Percentiles rank a stretch among this genome's conserved stretches.
phyloP scores from a whole-genome alignment of 495 filamentous ascomycete species.

The Hyaloscypha variabilis region DNA sequence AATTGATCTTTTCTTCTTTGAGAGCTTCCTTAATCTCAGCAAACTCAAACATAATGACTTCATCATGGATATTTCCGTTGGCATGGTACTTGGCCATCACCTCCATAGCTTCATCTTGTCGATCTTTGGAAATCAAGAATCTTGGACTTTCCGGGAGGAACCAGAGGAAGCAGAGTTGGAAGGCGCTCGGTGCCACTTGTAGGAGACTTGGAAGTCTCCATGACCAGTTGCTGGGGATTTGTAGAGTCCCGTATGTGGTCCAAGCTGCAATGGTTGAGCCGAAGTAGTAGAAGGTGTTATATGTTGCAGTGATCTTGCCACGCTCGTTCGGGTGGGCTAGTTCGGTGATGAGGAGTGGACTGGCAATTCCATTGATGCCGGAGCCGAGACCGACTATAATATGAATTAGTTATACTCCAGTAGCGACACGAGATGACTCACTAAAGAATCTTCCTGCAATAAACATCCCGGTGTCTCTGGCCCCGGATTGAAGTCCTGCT shows the following conservation, averaged over 20 bases:
- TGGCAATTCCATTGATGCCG: slow-evolving; percentile 28
- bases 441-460: slow-evolving; percentile 25
- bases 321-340: slow-evolving; percentile 38
- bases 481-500: slow-evolving; percentile 17
- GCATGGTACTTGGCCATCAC: slow-evolving; percentile 33
- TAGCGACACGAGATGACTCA: slow-evolving; percentile 32
- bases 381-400: slow-evolving; percentile 34
- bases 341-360: slow-evolving; percentile 38
- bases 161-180: slow-evolving; percentile 41
- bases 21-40: slow-evolving; percentile 44
- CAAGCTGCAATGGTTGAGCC: slow-evolving; percentile 35
- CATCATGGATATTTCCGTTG: slow-evolving; percentile 18
- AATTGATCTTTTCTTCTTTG: slow-evolving; percentile 46
- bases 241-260: slow-evolving; percentile 27
- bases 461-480: slow-evolving; percentile 20
- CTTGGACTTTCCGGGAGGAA: slow-evolving; percentile 15
- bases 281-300: slow-evolving; percentile 25
- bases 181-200: slow-evolving; percentile 37
- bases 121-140: slow-evolving; percentile 26
- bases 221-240: slow-evolving; percentile 35
- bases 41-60: slow-evolving; percentile 30
- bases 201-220: slow-evolving; percentile 46
- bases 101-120: slow-evolving; percentile 29
- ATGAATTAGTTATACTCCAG: slow-evolving; percentile 27
- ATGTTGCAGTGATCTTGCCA: slow-evolving; percentile 15